Evolutionary conservation across 108 stramenopile genomes (phyloP), one percentile per base, ranked within the genome.

Genomic region (Aurantiochytrium sp.): DNA sequence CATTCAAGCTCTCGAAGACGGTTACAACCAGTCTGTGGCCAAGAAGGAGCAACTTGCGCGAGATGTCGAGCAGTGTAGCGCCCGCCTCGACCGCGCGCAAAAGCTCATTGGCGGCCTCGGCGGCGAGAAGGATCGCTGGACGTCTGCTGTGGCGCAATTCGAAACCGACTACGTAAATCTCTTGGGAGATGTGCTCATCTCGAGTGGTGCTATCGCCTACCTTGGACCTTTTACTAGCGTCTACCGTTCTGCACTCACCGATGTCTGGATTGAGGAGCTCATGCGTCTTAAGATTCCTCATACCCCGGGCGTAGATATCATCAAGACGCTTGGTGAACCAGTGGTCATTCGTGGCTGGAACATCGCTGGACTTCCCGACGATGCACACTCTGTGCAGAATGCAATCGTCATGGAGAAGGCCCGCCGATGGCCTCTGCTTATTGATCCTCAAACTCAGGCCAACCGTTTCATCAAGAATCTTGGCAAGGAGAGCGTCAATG

Each of bases 371-470:
- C 88, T 95, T 42, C 95, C 95, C 21, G 73, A 93, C 12, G 95
- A 95, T 59, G 29, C 91, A 21, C 58, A 94, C 59, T 91, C 91
- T 5, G 92, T 93, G 14, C 92, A 95, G 88, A 95, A 95, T 87
- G 95, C 92, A 23, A 94, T 95, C 57, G 93, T 94, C 47, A 94
- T 94, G 94, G 91, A 93, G 55, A 90, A 91, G 44, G 94, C 93
- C 5, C 88, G 94, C 25, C 90, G 95, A 23, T 95, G 95, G 95
- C 94, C 95, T 10, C 94, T 95, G 16, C 71, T 95, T 58, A 94
- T 95, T 71, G 95, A 94, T 72, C 95, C 94, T 0, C 95, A 95
- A 87, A 94, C 92, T 12, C 94, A 95, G 87, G 95, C 94, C 6
- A 95, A 94, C 72, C 90, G 92, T 57, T 95, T 91, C 87, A 91